Base-by-base conservation (phyloP, 2,329 filamentous ascomycete genomes). In the Colletotrichum sp. region DNA sequence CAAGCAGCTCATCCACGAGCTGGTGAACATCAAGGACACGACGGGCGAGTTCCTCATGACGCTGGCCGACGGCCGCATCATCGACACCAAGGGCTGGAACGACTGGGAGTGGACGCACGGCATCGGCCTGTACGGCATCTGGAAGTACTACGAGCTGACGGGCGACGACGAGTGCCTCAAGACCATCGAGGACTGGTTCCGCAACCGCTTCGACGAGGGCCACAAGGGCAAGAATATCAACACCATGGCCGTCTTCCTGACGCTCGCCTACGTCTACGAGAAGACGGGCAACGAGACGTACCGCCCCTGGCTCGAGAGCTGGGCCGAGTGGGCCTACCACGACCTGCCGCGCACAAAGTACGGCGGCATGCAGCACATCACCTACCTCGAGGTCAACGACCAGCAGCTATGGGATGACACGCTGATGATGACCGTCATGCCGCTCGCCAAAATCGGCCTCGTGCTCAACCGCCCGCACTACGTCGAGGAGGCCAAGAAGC, bases 91-190 rank as follows among this genome's bases (percentile, higher is more conserved):
- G 84, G 94, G 94, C 73, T 96, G 94, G 94, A 90, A 94, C 78
- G 93, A 93, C 81, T 96, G 94, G 94, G 94, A 96, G 85, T 95
- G 93, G 93, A 95, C 94, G 2, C 94, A 96, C 83, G 94, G 94
- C 59, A 91, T 96, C 80, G 94, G 94, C 7, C 90, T 96, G 24
- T 95, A 96, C 83, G 94, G 94, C 32, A 90, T 96, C 71, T 96
- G 93, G 92, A 93, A 95, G 82, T 96, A 96, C 87, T 94, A 96
- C 84, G 91, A 92, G 74, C 85, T 96, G 78, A 95, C 93, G 0
- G 92, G 92, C 63, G 91, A 93, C 34, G 83, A 87, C 2, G 84
- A 86, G 34, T 90, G 91, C 71, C 88, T 95, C 24, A 83, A 88
- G 76, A 92, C 94, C 77, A 95, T 96, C 79, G 89, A 94, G 80